Conservation (phyloP, 2,329 filamentous ascomycete species). For the Epichloe gansuensis region DNA sequence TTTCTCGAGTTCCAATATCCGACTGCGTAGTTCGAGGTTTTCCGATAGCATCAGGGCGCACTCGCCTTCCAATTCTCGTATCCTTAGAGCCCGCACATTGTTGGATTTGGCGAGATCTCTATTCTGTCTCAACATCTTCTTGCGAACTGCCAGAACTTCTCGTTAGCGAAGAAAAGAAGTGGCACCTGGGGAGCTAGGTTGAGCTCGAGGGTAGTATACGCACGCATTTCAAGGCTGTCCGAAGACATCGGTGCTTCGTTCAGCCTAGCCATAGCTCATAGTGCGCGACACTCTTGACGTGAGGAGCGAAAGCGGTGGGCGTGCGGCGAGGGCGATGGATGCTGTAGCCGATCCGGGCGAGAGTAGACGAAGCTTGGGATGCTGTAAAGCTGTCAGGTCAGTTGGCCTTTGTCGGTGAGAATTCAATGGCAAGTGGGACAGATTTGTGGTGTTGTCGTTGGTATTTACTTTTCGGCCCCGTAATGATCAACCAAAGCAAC, state of each 20-base stretch:
- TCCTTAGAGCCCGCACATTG: conserved; percentile 63
- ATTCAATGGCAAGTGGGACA: neutral
- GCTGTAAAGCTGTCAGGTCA: conserved; percentile 1
- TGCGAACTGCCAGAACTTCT: conserved; percentile 46
- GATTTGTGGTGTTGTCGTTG: conserved; percentile 18
- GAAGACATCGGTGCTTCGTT: conserved; percentile 59
- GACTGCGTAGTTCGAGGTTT: conserved; percentile 59
- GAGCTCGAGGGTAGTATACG: conserved; percentile 20
- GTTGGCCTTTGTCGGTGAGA: conserved; percentile 4
- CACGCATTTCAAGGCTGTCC: conserved; percentile 61
- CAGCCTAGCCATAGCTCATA: conserved; percentile 60
- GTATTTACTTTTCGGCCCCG: conserved; percentile 19
- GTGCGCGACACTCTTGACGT: conserved; percentile 12
- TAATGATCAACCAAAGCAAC: conserved; percentile 15
- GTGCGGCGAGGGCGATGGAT: neutral
- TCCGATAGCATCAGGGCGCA: conserved; percentile 63
- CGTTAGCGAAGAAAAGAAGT: neutral
- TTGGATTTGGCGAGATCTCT: conserved; percentile 71
- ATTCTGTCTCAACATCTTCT: conserved; percentile 71
- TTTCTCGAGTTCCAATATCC: conserved; percentile 56
- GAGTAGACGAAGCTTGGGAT: neutral
- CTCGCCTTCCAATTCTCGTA: conserved; percentile 65
- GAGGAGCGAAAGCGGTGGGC: neutral
- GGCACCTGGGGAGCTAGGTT: neutral
- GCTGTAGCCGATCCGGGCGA: neutral